These are phyloP conservation scores for Cercospora zeina DNA, from an alignment of 2,329 filamentous ascomycete species.

Conservation along the genomic window DNA sequence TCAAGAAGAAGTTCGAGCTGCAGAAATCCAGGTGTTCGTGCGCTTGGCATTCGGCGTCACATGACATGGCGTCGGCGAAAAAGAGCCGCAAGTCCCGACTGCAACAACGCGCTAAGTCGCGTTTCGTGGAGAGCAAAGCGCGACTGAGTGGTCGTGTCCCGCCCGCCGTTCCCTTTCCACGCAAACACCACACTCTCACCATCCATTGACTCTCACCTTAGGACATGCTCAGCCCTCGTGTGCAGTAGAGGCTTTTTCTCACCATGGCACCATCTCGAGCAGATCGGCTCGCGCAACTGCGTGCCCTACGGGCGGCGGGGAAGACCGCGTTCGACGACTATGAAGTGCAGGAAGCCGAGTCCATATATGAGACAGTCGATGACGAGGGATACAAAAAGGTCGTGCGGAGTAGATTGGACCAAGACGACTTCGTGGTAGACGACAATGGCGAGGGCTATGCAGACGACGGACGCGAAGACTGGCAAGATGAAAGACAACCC, in stretches of 20 bases:
- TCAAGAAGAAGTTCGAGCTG: conserved; percentile 11
- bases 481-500: conserved; percentile 69
- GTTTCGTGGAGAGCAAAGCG: conserved; percentile 16
- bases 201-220: conserved; percentile 3
- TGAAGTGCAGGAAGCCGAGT: conserved; percentile 77
- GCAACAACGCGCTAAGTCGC: conserved; percentile 13
- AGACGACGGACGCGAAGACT: conserved; percentile 93
- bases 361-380: conserved; percentile 93
- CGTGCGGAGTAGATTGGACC: conserved; percentile 80
- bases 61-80: not conserved
- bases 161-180: conserved; percentile 6
- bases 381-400: conserved; percentile 97
- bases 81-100: not conserved
- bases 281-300: conserved; percentile 67
- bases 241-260: not conserved
- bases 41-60: conserved; percentile 7
- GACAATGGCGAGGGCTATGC: conserved; percentile 97
- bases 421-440: conserved; percentile 98
- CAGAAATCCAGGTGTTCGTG: conserved; percentile 15
- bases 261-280: conserved; percentile 40
- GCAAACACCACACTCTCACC: not conserved
- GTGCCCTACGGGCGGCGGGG: conserved; percentile 79
- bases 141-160: conserved; percentile 19
- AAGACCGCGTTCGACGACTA: conserved; percentile 90
- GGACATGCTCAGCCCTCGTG: conserved; percentile 1